Conservation (phyloP, 176 grass and related monocot species). For the Metroxylon sagu region DNA sequence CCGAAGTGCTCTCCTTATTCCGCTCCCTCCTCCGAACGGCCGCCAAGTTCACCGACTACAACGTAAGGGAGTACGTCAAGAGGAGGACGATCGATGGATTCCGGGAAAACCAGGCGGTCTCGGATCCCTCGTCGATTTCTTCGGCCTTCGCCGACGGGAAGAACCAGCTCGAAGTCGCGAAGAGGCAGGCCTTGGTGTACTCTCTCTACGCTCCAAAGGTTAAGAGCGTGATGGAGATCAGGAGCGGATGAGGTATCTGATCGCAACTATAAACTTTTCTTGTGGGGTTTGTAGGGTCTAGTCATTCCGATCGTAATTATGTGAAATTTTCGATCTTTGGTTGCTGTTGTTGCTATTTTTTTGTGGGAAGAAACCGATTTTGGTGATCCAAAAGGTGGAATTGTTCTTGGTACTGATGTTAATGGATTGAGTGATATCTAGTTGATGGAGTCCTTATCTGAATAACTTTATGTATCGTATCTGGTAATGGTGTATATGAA, state of each 20-base stretch:
- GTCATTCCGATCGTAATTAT: too few relatives aligned
- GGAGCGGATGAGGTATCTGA: background rate
- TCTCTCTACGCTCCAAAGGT: conserved; percentile 66
- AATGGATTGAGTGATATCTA: too few relatives aligned
- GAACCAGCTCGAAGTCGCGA: conserved; percentile 61
- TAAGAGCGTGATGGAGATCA: conserved; percentile 75
- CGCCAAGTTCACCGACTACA: conserved; percentile 71
- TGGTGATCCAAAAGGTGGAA: too few relatives aligned
- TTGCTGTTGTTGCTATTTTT: too few relatives aligned
- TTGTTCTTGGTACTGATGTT: too few relatives aligned
- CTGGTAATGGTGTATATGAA: too few relatives aligned
- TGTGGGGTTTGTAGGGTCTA: too few relatives aligned
- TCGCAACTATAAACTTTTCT: too few relatives aligned
- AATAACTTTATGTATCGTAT: too few relatives aligned
- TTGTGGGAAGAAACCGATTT: too few relatives aligned
- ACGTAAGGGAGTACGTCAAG: conserved; percentile 71
- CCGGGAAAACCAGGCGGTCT: conserved; percentile 47
- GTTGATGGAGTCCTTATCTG: too few relatives aligned
- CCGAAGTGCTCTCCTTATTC: conserved; percentile 55
- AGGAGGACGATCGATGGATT: conserved; percentile 53
- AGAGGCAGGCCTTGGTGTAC: conserved; percentile 65
- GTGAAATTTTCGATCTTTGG: too few relatives aligned
- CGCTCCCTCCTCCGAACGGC: conserved; percentile 56
- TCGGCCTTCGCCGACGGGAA: conserved; percentile 53
- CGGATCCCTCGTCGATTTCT: conserved; percentile 27